Evolutionary conservation across 192 early-diverging fungal species (phyloP).

Genomic region (Mortierella antarctica): DNA sequence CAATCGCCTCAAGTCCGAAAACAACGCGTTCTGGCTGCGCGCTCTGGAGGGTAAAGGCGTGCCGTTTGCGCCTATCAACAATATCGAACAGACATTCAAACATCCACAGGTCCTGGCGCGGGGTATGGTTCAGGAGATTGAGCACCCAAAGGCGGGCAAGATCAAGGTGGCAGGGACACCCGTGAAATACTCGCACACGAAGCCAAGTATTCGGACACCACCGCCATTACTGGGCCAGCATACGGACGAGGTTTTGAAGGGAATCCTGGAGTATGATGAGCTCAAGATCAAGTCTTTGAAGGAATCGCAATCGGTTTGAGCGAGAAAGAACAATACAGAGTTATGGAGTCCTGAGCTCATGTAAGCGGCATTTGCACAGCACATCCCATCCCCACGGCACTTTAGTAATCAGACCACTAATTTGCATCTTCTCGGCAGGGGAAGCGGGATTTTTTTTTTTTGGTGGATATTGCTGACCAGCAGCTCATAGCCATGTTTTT

Average conservation of each 20-base stretch:
- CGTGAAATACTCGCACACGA: constrained; percentile 79
- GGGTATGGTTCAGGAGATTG: constrained; percentile 81
- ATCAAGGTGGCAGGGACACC: constrained; percentile 78
- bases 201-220: constrained; percentile 73
- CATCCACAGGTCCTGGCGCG: constrained; percentile 77
- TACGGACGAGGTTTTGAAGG: constrained; percentile 76
- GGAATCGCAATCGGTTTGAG: constrained; percentile 46
- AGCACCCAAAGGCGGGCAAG: constrained; percentile 81
- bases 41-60: constrained; percentile 74
- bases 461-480: not conserved
- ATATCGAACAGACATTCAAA: constrained; percentile 51
- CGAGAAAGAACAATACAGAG: too few relatives aligned
- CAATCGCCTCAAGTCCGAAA: constrained; percentile 56
- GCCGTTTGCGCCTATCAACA: constrained; percentile 78
- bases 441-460: not conserved
- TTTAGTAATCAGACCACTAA: not conserved
- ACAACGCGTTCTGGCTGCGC: constrained; percentile 71
- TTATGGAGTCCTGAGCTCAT: not conserved
- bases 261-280: constrained; percentile 71
- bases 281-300: constrained; percentile 63
- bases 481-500: not conserved
- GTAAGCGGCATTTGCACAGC: not conserved
- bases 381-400: not conserved
- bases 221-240: constrained; percentile 92
- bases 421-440: not conserved